Conservation (phyloP, 1,284 basidiomycete genomes). For the Pseudozyma sp. region DNA sequence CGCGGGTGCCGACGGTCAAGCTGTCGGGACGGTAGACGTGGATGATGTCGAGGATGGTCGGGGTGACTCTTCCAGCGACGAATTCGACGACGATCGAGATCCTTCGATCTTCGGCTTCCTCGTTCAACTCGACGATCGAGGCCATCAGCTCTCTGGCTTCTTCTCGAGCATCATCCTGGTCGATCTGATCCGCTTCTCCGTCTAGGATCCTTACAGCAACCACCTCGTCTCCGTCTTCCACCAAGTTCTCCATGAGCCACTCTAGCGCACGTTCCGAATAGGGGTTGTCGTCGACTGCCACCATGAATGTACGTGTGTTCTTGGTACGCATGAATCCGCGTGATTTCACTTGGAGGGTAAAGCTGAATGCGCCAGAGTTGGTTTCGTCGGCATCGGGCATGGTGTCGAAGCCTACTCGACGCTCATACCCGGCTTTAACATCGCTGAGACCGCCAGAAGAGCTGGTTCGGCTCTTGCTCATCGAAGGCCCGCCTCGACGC, state of each 20-base stretch:
- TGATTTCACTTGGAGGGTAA: conserved; percentile 79
- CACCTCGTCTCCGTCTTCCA: conserved; percentile 93
- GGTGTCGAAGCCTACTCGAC: conserved; percentile 67
- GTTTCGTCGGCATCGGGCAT: conserved; percentile 67
- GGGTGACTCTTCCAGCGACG: conserved; percentile 87
- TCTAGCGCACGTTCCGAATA: conserved; percentile 62
- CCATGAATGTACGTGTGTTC: conserved; percentile 88
- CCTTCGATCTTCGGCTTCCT: conserved; percentile 83
- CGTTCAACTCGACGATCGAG: conserved; percentile 83
- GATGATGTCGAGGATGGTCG: conserved; percentile 81
- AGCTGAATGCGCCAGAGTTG: conserved; percentile 57
- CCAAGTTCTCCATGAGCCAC: conserved; percentile 79
- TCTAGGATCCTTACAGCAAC: conserved; percentile 91
- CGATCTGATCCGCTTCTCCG: conserved; percentile 75
- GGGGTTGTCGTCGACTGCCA: conserved; percentile 83
- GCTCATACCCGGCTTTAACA: conserved; percentile 57
- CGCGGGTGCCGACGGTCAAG: conserved; percentile 90
- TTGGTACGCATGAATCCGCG: conserved; percentile 83
- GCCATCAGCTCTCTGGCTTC: conserved; percentile 86
- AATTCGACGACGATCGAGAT: conserved; percentile 93
- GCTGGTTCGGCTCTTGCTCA: conserved; percentile 44
- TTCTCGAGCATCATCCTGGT: conserved; percentile 83
- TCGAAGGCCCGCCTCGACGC: conserved; percentile 35
- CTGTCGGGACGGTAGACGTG: conserved; percentile 95
- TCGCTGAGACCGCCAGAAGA: conserved; percentile 54